Conservation (phyloP, 2,329 filamentous ascomycete genomes). For the Talaromyces sp. region DNA sequence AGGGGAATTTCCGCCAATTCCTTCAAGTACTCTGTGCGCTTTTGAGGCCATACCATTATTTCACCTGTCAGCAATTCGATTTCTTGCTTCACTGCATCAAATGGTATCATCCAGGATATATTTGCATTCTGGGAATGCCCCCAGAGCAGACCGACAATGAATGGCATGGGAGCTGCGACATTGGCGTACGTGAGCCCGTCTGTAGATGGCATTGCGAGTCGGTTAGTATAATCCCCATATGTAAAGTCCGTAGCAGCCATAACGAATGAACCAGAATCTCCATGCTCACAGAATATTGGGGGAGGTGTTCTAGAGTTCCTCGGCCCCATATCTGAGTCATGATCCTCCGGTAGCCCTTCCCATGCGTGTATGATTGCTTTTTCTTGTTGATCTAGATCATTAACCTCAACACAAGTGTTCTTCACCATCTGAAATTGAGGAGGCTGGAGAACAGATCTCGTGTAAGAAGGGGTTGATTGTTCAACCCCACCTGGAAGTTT, state of each 20-base stretch:
- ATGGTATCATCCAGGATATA: background rate
- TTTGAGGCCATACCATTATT: background rate
- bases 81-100: background rate
- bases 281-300: background rate
- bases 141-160: background rate
- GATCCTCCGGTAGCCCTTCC: background rate
- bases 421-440: background rate
- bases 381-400: background rate
- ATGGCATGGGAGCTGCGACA: background rate
- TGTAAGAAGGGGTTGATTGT: background rate
- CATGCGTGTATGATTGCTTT: background rate
- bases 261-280: background rate
- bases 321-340: too few relatives aligned
- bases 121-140: background rate
- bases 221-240: background rate
- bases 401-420: background rate
- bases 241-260: background rate
- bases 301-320: background rate
- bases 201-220: background rate
- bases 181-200: background rate
- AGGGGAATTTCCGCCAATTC: background rate
- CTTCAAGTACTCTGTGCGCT: background rate
- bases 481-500: background rate
- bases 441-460: background rate
- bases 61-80: background rate